Conservation (phyloP, 257 asterid genomes). For the Oldenlandia corymbosa region DNA sequence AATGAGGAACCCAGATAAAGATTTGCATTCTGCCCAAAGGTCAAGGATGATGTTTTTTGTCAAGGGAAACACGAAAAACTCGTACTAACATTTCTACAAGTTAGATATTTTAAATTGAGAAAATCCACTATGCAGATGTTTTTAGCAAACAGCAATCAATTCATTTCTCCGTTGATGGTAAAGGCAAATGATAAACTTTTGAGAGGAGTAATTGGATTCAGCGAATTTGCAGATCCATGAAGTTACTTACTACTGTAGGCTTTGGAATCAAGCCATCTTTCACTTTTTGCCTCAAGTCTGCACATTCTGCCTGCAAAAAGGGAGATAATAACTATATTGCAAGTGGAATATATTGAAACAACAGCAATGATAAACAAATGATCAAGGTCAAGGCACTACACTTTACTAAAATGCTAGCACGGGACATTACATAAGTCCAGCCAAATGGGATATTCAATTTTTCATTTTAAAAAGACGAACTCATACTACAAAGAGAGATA, state of each 20-base stretch:
- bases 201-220: background rate
- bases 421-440: no score
- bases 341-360: background rate
- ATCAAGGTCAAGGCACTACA: constrained; percentile 3
- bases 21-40: background rate
- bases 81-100: background rate
- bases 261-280: constrained; percentile 52
- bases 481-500: no score
- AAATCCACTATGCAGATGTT: background rate
- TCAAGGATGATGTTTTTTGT: background rate
- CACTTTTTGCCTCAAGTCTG: constrained; percentile 46
- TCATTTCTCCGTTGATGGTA: background rate
- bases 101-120: background rate
- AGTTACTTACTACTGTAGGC: constrained; percentile 63
- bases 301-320: constrained; percentile 64
- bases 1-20: background rate
- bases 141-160: background rate
- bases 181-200: background rate
- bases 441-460: no score
- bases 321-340: background rate
- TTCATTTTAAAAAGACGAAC: background rate
- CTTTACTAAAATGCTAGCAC: no score
- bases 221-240: constrained; percentile 4
- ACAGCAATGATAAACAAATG: background rate
- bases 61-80: background rate